Conservation (phyloP, 352 stramenopile species). For the Pseudoperonospora humuli region DNA sequence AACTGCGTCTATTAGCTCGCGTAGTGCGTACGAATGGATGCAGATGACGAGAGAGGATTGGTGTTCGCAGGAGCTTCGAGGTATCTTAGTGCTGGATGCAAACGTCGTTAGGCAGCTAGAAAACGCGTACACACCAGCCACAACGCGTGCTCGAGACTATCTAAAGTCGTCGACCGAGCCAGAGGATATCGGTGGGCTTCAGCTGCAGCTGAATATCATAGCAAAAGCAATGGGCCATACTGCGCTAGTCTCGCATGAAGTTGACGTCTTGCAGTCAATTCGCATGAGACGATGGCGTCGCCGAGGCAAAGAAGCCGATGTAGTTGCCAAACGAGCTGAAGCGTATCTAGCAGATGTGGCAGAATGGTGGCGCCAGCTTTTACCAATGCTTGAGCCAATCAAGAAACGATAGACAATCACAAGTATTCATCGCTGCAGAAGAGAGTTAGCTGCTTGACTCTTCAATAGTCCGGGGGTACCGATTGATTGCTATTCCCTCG, state of each 20-base stretch:
- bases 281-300: constrained; percentile 16
- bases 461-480: constrained; percentile 43
- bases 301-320: constrained; percentile 5
- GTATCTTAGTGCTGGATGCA: constrained; percentile 34
- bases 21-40: constrained; percentile 34
- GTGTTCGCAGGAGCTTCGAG: constrained; percentile 29
- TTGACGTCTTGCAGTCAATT: constrained; percentile 11
- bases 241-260: background rate
- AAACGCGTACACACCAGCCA: constrained; percentile 14
- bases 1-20: background rate
- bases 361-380: constrained; percentile 47
- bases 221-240: constrained; percentile 20
- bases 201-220: constrained; percentile 28
- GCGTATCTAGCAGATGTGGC: constrained; percentile 30
- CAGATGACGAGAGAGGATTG: constrained; percentile 48
- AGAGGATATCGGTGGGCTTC: background rate
- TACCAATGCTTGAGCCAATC: background rate
- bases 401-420: constrained; percentile 5
- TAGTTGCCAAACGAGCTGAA: constrained; percentile 10
- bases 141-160: constrained; percentile 12
- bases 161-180: background rate
- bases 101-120: constrained; percentile 27
- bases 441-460: too few relatives aligned
- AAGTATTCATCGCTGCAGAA: too few relatives aligned
- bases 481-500: constrained; percentile 33